These are phyloP conservation scores for Lasiodiplodia sp. DNA, from an alignment of 2,329 filamentous ascomycete genomes.

Conservation along the genomic window DNA sequence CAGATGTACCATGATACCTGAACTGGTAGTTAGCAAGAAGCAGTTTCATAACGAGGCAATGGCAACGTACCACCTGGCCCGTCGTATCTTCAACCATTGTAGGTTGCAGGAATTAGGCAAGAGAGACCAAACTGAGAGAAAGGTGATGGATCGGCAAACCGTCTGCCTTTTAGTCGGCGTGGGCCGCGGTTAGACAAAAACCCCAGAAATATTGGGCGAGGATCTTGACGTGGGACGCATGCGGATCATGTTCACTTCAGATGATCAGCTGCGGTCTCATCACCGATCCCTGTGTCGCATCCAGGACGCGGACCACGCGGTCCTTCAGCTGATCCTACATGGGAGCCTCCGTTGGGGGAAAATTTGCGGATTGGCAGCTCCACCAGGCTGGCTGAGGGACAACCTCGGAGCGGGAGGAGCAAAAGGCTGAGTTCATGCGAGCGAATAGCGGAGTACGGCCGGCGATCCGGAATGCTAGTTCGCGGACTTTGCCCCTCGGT, in stretches of 20 bases:
- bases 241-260: constrained; percentile 25
- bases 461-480: neutral
- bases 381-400: neutral
- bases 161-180: constrained; percentile 28
- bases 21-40: neutral
- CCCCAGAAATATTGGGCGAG: constrained; percentile 21
- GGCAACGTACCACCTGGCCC: constrained; percentile 39
- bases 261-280: constrained; percentile 13
- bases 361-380: neutral
- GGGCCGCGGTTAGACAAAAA: constrained; percentile 19
- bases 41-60: constrained; percentile 30
- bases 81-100: constrained; percentile 31
- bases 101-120: constrained; percentile 23
- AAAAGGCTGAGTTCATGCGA: neutral
- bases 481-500: constrained; percentile 9
- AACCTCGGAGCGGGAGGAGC: neutral
- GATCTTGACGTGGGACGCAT: constrained; percentile 20
- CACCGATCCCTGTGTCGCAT: constrained; percentile 29
- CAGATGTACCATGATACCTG: constrained; percentile 48
- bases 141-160: constrained; percentile 14
- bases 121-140: constrained; percentile 14
- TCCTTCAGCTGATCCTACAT: constrained; percentile 6
- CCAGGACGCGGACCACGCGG: constrained; percentile 6
- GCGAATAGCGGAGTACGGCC: neutral
- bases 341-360: neutral